These are phyloP conservation scores for Penicillium expansum DNA, from an alignment of 2,329 filamentous ascomycete species.

Conservation along the genomic window DNA sequence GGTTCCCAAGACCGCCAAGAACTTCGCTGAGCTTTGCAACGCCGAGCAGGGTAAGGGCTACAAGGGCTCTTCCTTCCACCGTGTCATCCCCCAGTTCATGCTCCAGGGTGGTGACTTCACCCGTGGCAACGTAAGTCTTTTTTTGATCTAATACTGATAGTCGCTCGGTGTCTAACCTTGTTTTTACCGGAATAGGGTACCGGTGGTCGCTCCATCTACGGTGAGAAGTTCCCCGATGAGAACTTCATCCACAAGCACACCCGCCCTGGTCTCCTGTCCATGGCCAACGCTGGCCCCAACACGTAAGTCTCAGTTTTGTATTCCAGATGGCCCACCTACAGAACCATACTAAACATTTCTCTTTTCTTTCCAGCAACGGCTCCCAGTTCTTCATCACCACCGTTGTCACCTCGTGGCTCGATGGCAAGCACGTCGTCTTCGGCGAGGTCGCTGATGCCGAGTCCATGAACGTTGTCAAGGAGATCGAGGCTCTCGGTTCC, in stretches of 20 bases:
- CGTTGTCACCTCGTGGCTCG: constrained; percentile 63
- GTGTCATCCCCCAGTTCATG: constrained; percentile 91
- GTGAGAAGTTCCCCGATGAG: constrained; percentile 91
- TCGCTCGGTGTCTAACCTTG: constrained; percentile 10
- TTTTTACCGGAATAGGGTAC: constrained; percentile 62
- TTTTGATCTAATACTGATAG: neutral
- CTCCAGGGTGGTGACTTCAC: constrained; percentile 96
- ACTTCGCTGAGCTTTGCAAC: constrained; percentile 83
- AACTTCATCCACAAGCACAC: constrained; percentile 78
- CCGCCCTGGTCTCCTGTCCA: constrained; percentile 77
- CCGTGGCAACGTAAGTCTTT: constrained; percentile 72
- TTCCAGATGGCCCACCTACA: neutral
- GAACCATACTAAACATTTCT: constrained; percentile 3
- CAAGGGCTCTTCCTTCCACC: constrained; percentile 81
- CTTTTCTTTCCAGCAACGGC: constrained; percentile 52
- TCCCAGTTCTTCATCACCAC: constrained; percentile 74
- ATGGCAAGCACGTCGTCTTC: constrained; percentile 69
- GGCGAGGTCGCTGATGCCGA: constrained; percentile 58
- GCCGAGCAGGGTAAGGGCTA: constrained; percentile 80
- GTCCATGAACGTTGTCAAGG: constrained; percentile 56
- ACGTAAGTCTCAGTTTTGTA: constrained; percentile 55
- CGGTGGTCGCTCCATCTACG: constrained; percentile 91
- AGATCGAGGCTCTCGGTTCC: constrained; percentile 59
- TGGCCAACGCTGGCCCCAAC: constrained; percentile 95
- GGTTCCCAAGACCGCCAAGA: constrained; percentile 82